phyloP scores from a whole-genome alignment of 2,329 filamentous ascomycete species.

The Colletotrichum eremochloae region DNA sequence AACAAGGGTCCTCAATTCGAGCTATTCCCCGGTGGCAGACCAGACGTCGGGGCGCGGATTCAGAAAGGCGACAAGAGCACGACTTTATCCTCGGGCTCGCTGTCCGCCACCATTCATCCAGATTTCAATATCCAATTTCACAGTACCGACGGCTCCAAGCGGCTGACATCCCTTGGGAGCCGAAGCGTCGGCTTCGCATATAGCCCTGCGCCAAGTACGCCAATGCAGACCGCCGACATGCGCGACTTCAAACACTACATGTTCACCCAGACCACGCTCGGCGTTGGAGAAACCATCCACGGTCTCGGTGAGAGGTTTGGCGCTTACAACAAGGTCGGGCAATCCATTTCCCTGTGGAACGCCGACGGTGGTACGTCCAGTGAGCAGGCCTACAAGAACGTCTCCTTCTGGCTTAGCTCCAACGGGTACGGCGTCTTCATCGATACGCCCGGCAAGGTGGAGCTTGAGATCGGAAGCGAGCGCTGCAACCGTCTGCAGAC shows the following conservation, averaged over 20 bases:
- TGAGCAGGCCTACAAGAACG: slow-evolving; percentile 80
- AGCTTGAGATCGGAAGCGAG: slow-evolving; percentile 81
- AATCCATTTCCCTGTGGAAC: slow-evolving; percentile 75
- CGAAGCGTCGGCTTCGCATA: slow-evolving; percentile 57
- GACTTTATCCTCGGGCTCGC: slow-evolving; percentile 52
- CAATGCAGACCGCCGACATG: slow-evolving; percentile 53
- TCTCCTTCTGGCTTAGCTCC: slow-evolving; percentile 78
- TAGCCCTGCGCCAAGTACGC: slow-evolving; percentile 51
- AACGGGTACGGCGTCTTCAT: slow-evolving; percentile 84
- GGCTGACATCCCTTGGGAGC: slow-evolving; percentile 55
- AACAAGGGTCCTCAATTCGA: slow-evolving; percentile 56
- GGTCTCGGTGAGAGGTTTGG: slow-evolving; percentile 84
- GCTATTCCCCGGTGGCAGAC: slow-evolving; percentile 54
- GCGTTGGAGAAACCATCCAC: slow-evolving; percentile 76
- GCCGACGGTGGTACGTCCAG: slow-evolving; percentile 75
- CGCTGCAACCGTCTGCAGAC: slow-evolving; percentile 79
- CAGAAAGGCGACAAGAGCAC: slow-evolving; percentile 52
- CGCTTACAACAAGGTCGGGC: slow-evolving; percentile 81
- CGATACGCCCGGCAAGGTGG: slow-evolving; percentile 76
- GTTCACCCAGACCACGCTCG: slow-evolving; percentile 67
- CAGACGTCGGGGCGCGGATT: slow-evolving; percentile 48
- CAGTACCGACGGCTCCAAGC: slow-evolving; percentile 52
- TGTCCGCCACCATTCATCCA: slow-evolving; percentile 53
- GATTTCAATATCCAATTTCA: slow-evolving; percentile 57
- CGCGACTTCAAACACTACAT: slow-evolving; percentile 66